These are phyloP conservation scores for Chlorella ohadii DNA, from an alignment of 139 green algal species.

Conservation along the genomic window DNA sequence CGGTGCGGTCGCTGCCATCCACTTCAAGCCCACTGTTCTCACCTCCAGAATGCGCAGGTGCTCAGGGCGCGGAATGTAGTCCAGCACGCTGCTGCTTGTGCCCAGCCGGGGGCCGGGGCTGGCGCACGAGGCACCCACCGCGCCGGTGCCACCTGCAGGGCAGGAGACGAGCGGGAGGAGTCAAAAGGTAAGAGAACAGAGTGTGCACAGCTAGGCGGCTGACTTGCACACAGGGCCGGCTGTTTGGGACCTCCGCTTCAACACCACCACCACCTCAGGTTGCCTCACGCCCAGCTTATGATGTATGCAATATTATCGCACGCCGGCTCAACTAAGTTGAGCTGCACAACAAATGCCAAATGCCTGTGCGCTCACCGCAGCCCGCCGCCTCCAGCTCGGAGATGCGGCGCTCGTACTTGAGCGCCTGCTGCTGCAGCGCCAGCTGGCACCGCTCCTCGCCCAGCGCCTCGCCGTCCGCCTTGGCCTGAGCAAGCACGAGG, in stretches of 20 bases:
- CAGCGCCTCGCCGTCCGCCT: not conserved
- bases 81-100: constrained; percentile 18
- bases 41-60: constrained; percentile 40
- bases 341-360: not conserved
- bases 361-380: not conserved
- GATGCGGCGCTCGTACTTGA: constrained; percentile 41
- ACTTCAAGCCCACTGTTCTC: no score
- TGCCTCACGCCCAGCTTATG: no score
- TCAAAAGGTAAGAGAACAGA: no score
- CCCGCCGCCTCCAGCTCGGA: constrained; percentile 34
- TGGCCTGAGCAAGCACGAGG: not conserved
- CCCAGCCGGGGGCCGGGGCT: not conserved
- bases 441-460: constrained; percentile 13
- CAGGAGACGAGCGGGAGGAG: no score
- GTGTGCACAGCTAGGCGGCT: no score
- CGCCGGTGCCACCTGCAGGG: not conserved
- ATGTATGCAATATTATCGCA: no score
- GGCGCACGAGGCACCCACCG: not conserved
- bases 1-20: no score
- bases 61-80: constrained; percentile 46
- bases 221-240: no score
- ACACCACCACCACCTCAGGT: no score
- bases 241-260: no score
- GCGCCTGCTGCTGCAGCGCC: constrained; percentile 34
- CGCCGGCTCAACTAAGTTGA: no score